Conservation (phyloP, 345 rosid species). For the Lagerstroemia speciosa region DNA sequence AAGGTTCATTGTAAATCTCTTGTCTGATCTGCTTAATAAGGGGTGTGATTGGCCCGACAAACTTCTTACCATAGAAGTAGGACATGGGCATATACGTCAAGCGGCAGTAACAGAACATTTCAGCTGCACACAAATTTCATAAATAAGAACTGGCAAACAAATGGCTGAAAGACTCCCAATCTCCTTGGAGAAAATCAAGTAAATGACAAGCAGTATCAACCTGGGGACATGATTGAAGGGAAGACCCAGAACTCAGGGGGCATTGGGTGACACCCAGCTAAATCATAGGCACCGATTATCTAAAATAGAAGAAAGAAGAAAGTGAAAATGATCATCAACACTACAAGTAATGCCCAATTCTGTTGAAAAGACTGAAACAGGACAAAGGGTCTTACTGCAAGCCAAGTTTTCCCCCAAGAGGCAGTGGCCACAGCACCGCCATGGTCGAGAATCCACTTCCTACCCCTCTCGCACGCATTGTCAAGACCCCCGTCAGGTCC, state of each 20-base stretch:
- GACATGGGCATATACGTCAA: constrained; percentile 68
- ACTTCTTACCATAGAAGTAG: constrained; percentile 51
- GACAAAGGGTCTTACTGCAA: constrained; percentile 19
- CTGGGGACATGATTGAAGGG: constrained; percentile 52
- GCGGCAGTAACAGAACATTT: constrained; percentile 62
- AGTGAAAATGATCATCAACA: not conserved
- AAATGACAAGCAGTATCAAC: constrained; percentile 12
- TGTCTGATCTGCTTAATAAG: constrained; percentile 38
- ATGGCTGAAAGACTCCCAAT: not conserved
- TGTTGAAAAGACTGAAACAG: not conserved
- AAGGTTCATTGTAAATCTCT: constrained; percentile 44
- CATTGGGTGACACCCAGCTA: constrained; percentile 59
- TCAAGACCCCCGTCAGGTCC: constrained; percentile 33
- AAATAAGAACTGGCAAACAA: not conserved
- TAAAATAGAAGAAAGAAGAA: constrained; percentile 2
- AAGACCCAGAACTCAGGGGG: constrained; percentile 66
- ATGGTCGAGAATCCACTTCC: constrained; percentile 42
- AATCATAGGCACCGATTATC: constrained; percentile 43
- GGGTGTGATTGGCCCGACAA: constrained; percentile 48
- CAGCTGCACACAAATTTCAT: constrained; percentile 21
- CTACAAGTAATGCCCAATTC: not conserved
- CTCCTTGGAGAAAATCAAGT: not conserved
- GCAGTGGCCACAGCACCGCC: constrained; percentile 35
- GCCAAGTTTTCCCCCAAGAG: constrained; percentile 59
- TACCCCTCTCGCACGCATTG: constrained; percentile 32